Percentiles rank a stretch among this genome's conserved stretches.
These are phyloP conservation scores for Neurospora pannonica DNA, from an alignment of 495 filamentous ascomycete genomes.

Conservation along the genomic window DNA sequence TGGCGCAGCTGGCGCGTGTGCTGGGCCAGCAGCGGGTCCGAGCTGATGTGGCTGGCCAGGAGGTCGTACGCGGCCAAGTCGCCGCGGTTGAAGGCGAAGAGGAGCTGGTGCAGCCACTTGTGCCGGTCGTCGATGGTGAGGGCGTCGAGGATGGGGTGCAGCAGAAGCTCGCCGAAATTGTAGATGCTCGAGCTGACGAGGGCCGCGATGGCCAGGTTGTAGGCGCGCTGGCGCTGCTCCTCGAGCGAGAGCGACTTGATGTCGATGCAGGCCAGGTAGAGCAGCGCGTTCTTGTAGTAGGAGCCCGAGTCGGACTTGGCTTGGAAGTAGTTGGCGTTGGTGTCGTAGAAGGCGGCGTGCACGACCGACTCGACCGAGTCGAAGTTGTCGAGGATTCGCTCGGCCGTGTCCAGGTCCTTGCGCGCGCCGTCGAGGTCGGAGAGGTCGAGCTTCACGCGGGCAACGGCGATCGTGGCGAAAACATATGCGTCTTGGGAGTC, in stretches of 20 bases:
- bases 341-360: constrained; percentile 92
- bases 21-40: constrained; percentile 66
- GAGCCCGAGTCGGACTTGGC: constrained; percentile 84
- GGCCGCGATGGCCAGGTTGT: constrained; percentile 87
- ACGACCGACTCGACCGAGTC: constrained; percentile 95
- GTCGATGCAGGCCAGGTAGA: constrained; percentile 96
- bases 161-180: constrained; percentile 97
- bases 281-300: constrained; percentile 94
- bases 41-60: constrained; percentile 64
- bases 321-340: constrained; percentile 92
- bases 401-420: constrained; percentile 76
- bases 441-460: constrained; percentile 74
- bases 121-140: constrained; percentile 50
- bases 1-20: constrained; percentile 68
- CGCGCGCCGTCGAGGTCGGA: constrained; percentile 65
- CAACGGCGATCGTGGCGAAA: constrained; percentile 84
- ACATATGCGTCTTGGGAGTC: constrained; percentile 94
- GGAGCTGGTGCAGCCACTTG: constrained; percentile 80
- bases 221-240: constrained; percentile 73
- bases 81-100: constrained; percentile 96
- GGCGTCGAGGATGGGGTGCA: constrained; percentile 90
- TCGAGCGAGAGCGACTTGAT: constrained; percentile 56
- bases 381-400: constrained; percentile 80
- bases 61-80: constrained; percentile 81
- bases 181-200: constrained; percentile 91